Base-by-base conservation (phyloP, 2,329 filamentous ascomycete species). In the Sordariomycetes sp. region DNA sequence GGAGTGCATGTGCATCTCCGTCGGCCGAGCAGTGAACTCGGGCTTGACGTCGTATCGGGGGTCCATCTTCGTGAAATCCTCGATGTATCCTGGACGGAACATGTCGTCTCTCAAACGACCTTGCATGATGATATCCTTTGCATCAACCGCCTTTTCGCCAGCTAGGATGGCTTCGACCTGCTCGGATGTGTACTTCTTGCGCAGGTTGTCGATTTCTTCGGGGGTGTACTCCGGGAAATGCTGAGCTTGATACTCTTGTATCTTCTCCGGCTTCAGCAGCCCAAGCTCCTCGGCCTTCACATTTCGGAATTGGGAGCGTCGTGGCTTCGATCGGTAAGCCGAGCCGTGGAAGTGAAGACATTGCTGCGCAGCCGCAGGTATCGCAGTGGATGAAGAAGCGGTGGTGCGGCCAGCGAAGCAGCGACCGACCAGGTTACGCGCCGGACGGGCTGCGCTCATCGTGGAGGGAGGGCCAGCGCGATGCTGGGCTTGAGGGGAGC, bases 121-220 rank as follows among this genome's bases (percentile, higher is more conserved):
- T 60, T 92, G 82, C 21, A 75, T 67, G 27, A 80, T 68, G 52
- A 95, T 54, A 57, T 96, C 86, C 44, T 77, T 67, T 8, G 80
- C 64, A 51, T 82, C 71, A 54, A 95, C 79, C 44, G 82, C 76
- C 40, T 72, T 64, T 60, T 95, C 88, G 47, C 82, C 87, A 31
- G 83, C 82, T 59, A 83, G 70, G 53, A 96, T 77, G 37, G 87
- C 86, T 36, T 75, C 77, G 46, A 93, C 68, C 63, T 96, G 90
- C 54, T 82, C 76, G 12, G 79, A 70, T 1, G 86, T 84, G 66
- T 94, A 96, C 46, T 72, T 73, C 50, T 75, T 61, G 38, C 60
- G 59, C 38, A 94, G 68, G 15, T 60, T 49, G 39, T 69, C 67
- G 49, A 75, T 72, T 51, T 92, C 79, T 42, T 78, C 69, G 26